Conservation (phyloP, 164 flowering plant species). For the Sedum album region DNA sequence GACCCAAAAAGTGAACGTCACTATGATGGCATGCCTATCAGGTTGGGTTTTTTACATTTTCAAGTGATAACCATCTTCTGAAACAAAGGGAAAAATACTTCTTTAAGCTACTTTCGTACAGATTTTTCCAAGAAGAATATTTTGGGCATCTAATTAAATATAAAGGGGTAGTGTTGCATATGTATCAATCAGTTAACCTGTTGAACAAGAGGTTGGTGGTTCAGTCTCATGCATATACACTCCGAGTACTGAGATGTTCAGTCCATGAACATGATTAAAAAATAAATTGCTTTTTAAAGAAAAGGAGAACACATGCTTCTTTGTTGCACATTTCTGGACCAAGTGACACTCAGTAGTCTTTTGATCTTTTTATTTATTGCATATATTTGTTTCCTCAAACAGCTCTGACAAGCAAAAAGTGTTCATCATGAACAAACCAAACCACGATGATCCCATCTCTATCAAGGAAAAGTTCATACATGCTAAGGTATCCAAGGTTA, state of each 20-base stretch:
- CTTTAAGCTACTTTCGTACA: too few species aligned
- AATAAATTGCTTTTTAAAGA: too few species aligned
- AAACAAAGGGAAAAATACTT: too few species aligned
- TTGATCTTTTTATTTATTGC: neutral
- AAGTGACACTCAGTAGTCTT: neutral
- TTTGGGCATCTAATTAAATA: too few species aligned
- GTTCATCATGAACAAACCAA: slow-evolving; percentile 45
- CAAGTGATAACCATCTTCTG: neutral
- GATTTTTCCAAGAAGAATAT: too few species aligned
- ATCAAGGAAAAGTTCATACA: slow-evolving; percentile 75
- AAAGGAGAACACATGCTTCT: too few species aligned
- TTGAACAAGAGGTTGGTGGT: too few species aligned
- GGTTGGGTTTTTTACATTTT: slow-evolving; percentile 29
- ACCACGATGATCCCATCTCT: slow-evolving; percentile 55
- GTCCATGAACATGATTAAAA: too few species aligned
- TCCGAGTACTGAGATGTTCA: too few species aligned
- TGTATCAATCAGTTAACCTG: too few species aligned
- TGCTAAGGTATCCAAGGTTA: slow-evolving; percentile 74
- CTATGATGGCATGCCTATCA: slow-evolving; percentile 30
- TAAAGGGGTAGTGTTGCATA: too few species aligned
- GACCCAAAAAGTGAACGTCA: slow-evolving; percentile 22
- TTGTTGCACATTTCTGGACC: neutral
- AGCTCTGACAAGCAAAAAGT: slow-evolving; percentile 34
- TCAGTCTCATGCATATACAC: too few species aligned
- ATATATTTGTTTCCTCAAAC: slow-evolving; percentile 17